Base-by-base conservation (phyloP, 2,329 filamentous ascomycete genomes). In the Pleomassaria siparia region DNA sequence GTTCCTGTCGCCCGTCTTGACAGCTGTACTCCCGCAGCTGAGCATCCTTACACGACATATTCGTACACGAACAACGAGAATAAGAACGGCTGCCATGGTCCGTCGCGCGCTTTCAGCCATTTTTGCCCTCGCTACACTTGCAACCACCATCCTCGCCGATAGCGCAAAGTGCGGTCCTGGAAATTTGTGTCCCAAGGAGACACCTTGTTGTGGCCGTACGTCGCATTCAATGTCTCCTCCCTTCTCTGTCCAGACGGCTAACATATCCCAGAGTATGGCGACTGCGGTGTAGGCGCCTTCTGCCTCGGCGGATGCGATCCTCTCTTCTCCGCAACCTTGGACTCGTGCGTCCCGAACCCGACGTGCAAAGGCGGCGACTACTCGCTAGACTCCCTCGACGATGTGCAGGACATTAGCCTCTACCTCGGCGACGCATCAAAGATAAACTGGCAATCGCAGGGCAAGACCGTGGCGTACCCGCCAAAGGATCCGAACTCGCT, bases 241-340 rank as follows among this genome's bases (percentile, higher is more conserved):
- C 11, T 25, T 11, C 18, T 13, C 22, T 16, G n/a, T 29, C n/a
- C 4, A 8, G 13, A 32, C 29, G 8, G 56, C 64, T 67, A 59
- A 69, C 53, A 46, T 24, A 9, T 44, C 43, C 25, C 58, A 95
- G 90, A 94, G 73, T 97, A 96, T 73, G 89, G 89, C 62, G 80
- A 92, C 72, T 97, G 94, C 66, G 94, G 92, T 75, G 84, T 91
- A 46, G 94, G 94, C 63, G 94, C 91, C 46, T 97, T 88, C 80
- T 99, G 94, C 67, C 83, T 99, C 16, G 94, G 94, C 62, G 94
- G 94, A 54, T 99, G 94, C 76, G 92, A 97, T 69, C 89, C 91
- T 25, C 82, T 85, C 66, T 86, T 86, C 74, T 97, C 92, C 40
- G 88, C 85, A 76, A 82, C 82, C 11, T 80, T 96, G 60, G 84